Conservation (phyloP, 2,329 filamentous ascomycete species). For the Pestalotiopsis sp. region DNA sequence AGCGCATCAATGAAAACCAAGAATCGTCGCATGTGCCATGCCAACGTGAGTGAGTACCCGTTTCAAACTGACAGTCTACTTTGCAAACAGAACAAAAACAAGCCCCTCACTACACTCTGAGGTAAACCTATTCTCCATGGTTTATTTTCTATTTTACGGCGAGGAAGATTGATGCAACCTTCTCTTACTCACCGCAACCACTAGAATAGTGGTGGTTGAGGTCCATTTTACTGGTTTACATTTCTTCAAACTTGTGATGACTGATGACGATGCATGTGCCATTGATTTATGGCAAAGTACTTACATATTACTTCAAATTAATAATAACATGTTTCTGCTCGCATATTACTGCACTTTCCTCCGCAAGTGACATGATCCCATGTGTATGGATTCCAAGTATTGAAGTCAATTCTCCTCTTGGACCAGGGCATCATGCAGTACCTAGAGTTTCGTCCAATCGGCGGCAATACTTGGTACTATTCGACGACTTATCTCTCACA, state of each 20-base stretch:
- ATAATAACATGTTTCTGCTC: background rate
- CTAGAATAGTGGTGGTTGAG: background rate
- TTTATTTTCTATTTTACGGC: conserved; percentile 33
- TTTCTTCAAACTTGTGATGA: background rate
- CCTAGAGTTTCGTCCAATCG: no score
- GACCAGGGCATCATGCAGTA: no score
- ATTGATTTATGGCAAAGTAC: background rate
- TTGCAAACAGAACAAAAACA: background rate
- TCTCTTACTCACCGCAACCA: background rate
- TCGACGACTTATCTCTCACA: no score
- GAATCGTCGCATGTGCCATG: background rate
- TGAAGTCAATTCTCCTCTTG: no score
- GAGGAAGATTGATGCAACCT: conserved; percentile 26
- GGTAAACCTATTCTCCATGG: conserved; percentile 28
- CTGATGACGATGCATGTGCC: background rate
- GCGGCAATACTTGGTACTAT: no score
- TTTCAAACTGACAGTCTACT: background rate
- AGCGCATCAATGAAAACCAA: conserved; percentile 13
- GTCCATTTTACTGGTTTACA: background rate
- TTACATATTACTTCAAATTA: background rate
- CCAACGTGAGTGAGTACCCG: background rate
- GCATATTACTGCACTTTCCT: no score
- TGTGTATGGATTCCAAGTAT: no score
- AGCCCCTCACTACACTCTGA: conserved; percentile 28
- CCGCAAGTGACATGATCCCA: no score